phyloP scores from a whole-genome alignment of 345 rosid species.

The Viola odorata region DNA sequence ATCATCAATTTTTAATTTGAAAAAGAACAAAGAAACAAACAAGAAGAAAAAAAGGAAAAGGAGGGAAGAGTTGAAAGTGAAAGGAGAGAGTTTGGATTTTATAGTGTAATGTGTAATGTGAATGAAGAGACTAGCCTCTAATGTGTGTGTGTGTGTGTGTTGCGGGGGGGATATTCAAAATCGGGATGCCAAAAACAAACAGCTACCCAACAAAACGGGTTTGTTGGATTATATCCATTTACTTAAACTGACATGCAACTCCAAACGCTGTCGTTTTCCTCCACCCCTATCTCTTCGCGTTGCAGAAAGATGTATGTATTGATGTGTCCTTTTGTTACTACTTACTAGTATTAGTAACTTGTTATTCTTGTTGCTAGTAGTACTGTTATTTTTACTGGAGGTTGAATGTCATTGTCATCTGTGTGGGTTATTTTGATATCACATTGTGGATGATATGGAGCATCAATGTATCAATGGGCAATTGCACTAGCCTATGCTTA shows the following conservation, averaged over 20 bases:
- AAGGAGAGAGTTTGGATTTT: neutral
- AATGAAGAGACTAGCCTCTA: neutral
- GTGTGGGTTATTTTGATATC: too few species aligned
- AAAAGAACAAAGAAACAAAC: neutral
- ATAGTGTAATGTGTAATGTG: slow-evolving; percentile 6
- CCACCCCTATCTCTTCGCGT: too few species aligned
- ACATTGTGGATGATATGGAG: too few species aligned
- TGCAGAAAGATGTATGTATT: too few species aligned
- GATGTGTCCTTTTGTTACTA: too few species aligned
- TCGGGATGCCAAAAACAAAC: slow-evolving; percentile 56
- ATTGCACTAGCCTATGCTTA: too few species aligned
- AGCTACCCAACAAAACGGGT: slow-evolving; percentile 40
- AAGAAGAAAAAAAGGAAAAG: neutral
- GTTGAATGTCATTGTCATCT: too few species aligned
- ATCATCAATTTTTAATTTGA: neutral
- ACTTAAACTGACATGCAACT: neutral
- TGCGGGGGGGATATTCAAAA: slow-evolving; percentile 26
- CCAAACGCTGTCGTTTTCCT: slow-evolving; percentile 3
- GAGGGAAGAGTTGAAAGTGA: neutral
- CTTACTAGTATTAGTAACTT: too few species aligned
- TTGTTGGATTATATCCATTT: neutral
- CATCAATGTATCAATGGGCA: too few species aligned
- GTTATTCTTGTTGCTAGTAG: too few species aligned
- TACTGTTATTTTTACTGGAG: too few species aligned
- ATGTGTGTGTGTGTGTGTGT: neutral